A percentile compares a stretch with the other conserved stretches of the same genome.
These are phyloP conservation scores for Fulvia fulva DNA, from an alignment of 2,329 filamentous ascomycete species.

Conservation along the genomic window DNA sequence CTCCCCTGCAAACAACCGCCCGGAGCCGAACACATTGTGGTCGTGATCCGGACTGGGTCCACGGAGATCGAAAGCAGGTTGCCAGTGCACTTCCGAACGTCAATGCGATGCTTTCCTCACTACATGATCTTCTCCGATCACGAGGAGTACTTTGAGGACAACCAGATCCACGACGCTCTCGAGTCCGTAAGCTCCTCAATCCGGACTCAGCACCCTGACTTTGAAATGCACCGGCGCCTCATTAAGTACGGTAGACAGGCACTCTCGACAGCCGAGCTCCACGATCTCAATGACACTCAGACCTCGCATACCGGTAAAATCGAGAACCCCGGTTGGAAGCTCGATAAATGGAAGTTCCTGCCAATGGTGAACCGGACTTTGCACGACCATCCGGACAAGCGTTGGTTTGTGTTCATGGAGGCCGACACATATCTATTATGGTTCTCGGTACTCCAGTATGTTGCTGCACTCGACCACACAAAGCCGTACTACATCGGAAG, in stretches of 20 bases:
- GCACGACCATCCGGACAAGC: too few relatives aligned
- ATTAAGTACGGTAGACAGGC: conserved; percentile 25
- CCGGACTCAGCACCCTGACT: conserved; percentile 28
- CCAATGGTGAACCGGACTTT: too few relatives aligned
- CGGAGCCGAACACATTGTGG: conserved; percentile 47
- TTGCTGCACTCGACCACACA: too few relatives aligned
- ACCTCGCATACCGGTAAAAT: too few relatives aligned
- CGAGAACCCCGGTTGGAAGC: too few relatives aligned
- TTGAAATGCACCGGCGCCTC: conserved; percentile 36
- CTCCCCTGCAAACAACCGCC: conserved; percentile 9
- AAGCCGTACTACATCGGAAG: too few relatives aligned
- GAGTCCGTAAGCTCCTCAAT: conserved; percentile 26
- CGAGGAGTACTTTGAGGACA: conserved; percentile 48
- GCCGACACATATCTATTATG: too few relatives aligned
- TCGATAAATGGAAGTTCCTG: too few relatives aligned
- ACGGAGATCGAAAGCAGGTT: conserved; percentile 54
- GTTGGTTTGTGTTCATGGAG: too few relatives aligned
- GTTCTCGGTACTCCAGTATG: too few relatives aligned
- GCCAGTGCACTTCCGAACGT: conserved; percentile 51
- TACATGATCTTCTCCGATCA: conserved; percentile 58
- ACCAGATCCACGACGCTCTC: conserved; percentile 33
- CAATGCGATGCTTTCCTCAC: conserved; percentile 52
- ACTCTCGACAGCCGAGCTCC: conserved; percentile 20
- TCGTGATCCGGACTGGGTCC: conserved; percentile 56
- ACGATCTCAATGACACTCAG: conserved; percentile 8